Conservation (phyloP, 2,329 filamentous ascomycete species). For the Penicillium sp. region DNA sequence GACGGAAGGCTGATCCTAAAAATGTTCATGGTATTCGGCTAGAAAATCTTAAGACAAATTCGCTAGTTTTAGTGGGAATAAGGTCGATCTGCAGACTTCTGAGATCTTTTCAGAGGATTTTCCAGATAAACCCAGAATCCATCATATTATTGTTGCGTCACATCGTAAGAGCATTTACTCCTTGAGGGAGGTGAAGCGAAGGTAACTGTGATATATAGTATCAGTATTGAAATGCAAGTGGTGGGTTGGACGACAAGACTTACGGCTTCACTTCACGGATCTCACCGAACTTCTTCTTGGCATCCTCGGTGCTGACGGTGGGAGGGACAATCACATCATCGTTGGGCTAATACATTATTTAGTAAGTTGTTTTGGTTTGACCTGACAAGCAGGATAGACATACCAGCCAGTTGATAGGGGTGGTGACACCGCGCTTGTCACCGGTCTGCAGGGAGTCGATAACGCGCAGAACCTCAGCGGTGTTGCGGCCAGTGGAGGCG, state of each 20-base stretch:
- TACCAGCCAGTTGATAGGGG: constrained; percentile 76
- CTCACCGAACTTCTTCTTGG: constrained; percentile 81
- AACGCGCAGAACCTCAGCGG: constrained; percentile 72
- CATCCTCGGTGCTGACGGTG: constrained; percentile 75
- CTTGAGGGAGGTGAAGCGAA: constrained; percentile 36
- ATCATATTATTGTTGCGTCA: constrained; percentile 14
- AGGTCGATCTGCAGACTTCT: not conserved
- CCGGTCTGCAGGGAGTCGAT: constrained; percentile 76
- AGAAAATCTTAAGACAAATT: too few relatives aligned
- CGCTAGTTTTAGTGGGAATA: not conserved
- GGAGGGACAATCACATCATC: constrained; percentile 93
- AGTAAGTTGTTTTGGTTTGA: not conserved
- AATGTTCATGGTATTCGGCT: too few relatives aligned
- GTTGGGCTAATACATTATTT: constrained; percentile 49
- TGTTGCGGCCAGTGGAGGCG: constrained; percentile 82
- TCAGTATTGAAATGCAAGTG: constrained; percentile 1
- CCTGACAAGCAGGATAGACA: not conserved
- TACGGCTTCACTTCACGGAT: constrained; percentile 59
- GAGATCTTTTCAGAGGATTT: too few relatives aligned
- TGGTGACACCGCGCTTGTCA: constrained; percentile 83
- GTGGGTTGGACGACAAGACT: constrained; percentile 10
- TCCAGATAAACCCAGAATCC: not conserved
- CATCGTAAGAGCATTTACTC: constrained; percentile 28
- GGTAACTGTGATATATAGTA: constrained; percentile 39
- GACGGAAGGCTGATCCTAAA: too few relatives aligned